These are phyloP conservation scores for Clarireedia hainanense DNA, from an alignment of 2,329 filamentous ascomycete genomes.

Conservation along the genomic window DNA sequence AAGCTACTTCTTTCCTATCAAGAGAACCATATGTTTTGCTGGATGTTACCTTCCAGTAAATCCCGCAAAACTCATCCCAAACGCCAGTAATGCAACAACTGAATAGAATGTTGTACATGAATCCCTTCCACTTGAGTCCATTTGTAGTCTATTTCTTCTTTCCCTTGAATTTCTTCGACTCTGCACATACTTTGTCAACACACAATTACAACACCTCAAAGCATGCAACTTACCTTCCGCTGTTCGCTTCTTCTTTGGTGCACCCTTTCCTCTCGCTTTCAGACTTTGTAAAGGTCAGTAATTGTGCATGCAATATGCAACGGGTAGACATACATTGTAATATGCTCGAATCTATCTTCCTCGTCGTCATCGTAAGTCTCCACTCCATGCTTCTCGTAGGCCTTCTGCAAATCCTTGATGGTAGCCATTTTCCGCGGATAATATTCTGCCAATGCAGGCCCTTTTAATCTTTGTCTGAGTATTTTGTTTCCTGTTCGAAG, in stretches of 20 bases:
- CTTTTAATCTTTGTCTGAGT: constrained; percentile 77
- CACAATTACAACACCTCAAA: background rate
- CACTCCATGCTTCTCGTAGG: constrained; percentile 37
- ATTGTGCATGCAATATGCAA: constrained; percentile 53
- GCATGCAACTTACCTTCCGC: constrained; percentile 29
- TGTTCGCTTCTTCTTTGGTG: constrained; percentile 84
- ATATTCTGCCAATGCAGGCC: constrained; percentile 77
- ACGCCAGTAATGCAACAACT: constrained; percentile 26
- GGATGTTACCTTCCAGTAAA: background rate
- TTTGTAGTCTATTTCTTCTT: constrained; percentile 35
- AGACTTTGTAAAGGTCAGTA: constrained; percentile 41
- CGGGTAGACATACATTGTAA: constrained; percentile 4
- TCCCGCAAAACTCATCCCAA: constrained; percentile 8
- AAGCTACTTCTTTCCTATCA: too few species aligned
- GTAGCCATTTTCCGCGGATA: constrained; percentile 65
- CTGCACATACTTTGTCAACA: constrained; percentile 19
- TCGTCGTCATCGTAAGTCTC: constrained; percentile 60
- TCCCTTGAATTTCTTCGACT: constrained; percentile 38
- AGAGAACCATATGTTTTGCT: too few species aligned
- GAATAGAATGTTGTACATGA: constrained; percentile 22
- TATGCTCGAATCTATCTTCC: constrained; percentile 55
- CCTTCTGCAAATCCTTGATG: constrained; percentile 64
- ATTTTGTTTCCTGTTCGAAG: constrained; percentile 85
- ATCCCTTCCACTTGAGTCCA: constrained; percentile 9
- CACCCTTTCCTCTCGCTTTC: constrained; percentile 75